These are phyloP conservation scores for Termitomyces sp. DNA, from an alignment of 768 basidiomycete genomes.

Conservation along the genomic window DNA sequence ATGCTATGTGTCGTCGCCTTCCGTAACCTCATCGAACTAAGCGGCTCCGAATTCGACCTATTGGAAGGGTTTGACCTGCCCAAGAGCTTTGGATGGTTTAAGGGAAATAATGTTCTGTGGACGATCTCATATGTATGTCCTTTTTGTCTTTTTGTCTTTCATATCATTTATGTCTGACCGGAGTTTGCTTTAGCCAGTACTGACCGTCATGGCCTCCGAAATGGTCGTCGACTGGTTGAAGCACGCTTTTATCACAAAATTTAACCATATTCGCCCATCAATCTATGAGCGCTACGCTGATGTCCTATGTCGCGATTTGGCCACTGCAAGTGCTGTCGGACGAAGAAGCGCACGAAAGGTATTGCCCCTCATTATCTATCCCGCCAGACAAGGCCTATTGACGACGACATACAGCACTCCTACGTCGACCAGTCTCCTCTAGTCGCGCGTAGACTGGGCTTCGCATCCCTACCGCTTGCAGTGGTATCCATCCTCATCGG, in stretches of 20 bases:
- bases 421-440: conserved; percentile 96
- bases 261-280: conserved; percentile 94
- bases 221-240: conserved; percentile 98
- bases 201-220: conserved; percentile 88
- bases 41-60: conserved; percentile 84
- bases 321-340: conserved; percentile 70
- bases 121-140: conserved; percentile 81
- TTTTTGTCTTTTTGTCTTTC: conserved; percentile 16
- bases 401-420: conserved; percentile 48
- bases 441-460: conserved; percentile 89
- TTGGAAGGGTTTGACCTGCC: conserved; percentile 69
- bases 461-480: conserved; percentile 88
- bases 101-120: conserved; percentile 74
- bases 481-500: conserved; percentile 76
- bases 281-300: conserved; percentile 96
- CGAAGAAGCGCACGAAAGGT: conserved; percentile 71
- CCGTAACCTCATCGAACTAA: conserved; percentile 91
- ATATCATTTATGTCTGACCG: neutral
- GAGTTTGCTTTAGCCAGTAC: conserved; percentile 58
- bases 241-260: conserved; percentile 99
- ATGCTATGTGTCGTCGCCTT: conserved; percentile 92
- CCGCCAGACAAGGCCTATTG: neutral
- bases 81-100: conserved; percentile 80
- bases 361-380: neutral
- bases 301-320: conserved; percentile 89